phyloP scores from a whole-genome alignment of 1,284 basidiomycete species.

The Cerioporus squamosus region DNA sequence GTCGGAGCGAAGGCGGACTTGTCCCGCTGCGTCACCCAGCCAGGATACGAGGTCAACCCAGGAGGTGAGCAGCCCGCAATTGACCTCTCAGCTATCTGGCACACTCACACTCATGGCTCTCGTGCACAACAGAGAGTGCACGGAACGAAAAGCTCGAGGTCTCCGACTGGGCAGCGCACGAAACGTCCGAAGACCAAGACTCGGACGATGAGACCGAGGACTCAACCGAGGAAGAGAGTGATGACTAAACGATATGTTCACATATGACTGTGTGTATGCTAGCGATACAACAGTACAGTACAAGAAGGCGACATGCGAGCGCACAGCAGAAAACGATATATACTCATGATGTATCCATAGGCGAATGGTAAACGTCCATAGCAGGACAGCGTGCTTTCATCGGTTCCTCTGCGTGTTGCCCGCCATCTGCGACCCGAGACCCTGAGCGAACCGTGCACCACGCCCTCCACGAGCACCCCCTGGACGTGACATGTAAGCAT shows the following conservation, averaged over 20 bases:
- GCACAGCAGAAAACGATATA: conserved; percentile 20
- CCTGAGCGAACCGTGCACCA: conserved; percentile 78
- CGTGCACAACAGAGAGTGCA: conserved; percentile 28
- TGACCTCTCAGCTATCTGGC: not conserved
- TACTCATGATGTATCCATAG: conserved; percentile 17
- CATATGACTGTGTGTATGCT: conserved; percentile 28
- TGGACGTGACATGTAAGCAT: conserved; percentile 25
- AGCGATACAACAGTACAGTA: conserved; percentile 29
- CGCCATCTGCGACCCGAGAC: conserved; percentile 78
- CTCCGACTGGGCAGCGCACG: conserved; percentile 40
- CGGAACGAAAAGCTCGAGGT: conserved; percentile 40
- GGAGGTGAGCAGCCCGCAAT: conserved; percentile 55
- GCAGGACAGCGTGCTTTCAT: conserved; percentile 14
- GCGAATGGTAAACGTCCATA: conserved; percentile 6
- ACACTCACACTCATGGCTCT: not conserved
- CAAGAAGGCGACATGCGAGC: conserved; percentile 19
- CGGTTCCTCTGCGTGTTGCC: conserved; percentile 37
- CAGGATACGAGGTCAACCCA: conserved; percentile 80
- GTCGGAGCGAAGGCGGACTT: conserved; percentile 84
- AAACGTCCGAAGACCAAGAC: conserved; percentile 27
- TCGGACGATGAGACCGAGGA: conserved; percentile 18
- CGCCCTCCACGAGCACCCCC: conserved; percentile 67
- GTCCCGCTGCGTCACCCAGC: conserved; percentile 85
- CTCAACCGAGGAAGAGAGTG: not conserved
- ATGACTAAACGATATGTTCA: conserved; percentile 14